Evolutionary conservation across 2,329 filamentous ascomycete species (phyloP).

Genomic region (Dryadomyces quercus-mongolicae): DNA sequence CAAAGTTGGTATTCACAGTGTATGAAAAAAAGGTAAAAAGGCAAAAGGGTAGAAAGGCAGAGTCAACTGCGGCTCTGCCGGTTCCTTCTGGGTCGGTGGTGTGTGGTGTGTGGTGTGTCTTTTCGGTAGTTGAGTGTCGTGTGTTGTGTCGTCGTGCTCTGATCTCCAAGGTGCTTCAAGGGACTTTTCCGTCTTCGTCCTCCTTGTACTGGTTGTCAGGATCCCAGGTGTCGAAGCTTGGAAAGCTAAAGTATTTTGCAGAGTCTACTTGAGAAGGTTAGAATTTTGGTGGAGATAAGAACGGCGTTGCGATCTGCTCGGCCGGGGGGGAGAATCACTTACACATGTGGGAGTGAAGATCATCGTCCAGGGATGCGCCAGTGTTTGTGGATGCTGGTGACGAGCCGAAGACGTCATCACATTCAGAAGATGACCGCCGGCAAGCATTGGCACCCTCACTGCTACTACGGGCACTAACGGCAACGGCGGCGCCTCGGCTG

Average conservation of each 20-base stretch:
- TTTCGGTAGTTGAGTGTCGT: background rate
- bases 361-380: slow-evolving; percentile 16
- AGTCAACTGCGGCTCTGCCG: background rate
- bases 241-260: slow-evolving; percentile 60
- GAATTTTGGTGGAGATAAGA: too few species aligned
- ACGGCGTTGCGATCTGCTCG: too few species aligned
- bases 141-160: background rate
- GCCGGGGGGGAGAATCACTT: too few species aligned
- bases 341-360: slow-evolving; percentile 12
- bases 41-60: background rate
- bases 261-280: slow-evolving; percentile 16
- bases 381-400: slow-evolving; percentile 15
- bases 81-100: background rate
- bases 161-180: background rate
- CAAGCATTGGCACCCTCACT: background rate
- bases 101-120: background rate
- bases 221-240: slow-evolving; percentile 58
- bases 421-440: background rate
- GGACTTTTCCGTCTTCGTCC: slow-evolving; percentile 15
- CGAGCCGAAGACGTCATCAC: slow-evolving; percentile 10
- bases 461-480: background rate
- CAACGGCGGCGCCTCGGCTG: background rate
- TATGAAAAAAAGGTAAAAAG: background rate
- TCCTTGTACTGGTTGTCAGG: slow-evolving; percentile 30
- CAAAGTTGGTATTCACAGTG: background rate